These are phyloP conservation scores for Cercospora sp. DNA, from an alignment of 2,329 filamentous ascomycete genomes.

Conservation along the genomic window DNA sequence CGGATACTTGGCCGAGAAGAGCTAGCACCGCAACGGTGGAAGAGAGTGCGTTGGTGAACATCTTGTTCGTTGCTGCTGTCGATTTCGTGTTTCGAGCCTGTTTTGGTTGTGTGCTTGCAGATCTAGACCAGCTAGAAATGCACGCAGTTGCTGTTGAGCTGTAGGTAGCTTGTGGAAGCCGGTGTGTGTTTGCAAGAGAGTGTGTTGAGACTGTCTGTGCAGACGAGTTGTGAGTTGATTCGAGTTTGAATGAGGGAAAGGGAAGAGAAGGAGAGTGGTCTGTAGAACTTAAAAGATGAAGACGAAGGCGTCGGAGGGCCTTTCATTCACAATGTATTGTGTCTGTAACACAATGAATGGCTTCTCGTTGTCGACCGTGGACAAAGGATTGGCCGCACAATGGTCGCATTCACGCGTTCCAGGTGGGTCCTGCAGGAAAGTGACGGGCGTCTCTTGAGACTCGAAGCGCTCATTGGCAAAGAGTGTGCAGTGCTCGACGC, in stretches of 20 bases:
- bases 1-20: slow-evolving; percentile 51
- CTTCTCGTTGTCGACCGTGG: not conserved
- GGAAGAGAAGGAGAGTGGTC: not conserved
- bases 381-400: slow-evolving; percentile 12
- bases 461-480: slow-evolving; percentile 8
- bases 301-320: slow-evolving; percentile 15
- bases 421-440: not conserved
- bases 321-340: slow-evolving; percentile 21
- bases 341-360: slow-evolving; percentile 16
- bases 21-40: slow-evolving; percentile 41
- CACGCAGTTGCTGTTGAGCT: slow-evolving; percentile 19
- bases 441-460: slow-evolving; percentile 1
- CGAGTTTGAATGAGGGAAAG: slow-evolving; percentile 12
- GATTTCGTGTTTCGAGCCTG: slow-evolving; percentile 8
- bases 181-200: slow-evolving; percentile 16
- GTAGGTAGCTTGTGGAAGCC: slow-evolving; percentile 9
- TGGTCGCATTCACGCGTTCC: slow-evolving; percentile 11
- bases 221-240: not conserved
- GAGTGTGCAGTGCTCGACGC: not conserved
- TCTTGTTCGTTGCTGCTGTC: slow-evolving; percentile 22
- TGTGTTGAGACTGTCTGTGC: slow-evolving; percentile 9
- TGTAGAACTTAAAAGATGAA: slow-evolving; percentile 16
- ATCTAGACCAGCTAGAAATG: slow-evolving; percentile 29
- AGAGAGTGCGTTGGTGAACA: slow-evolving; percentile 11
- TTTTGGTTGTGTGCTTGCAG: slow-evolving; percentile 5